Base-by-base conservation (phyloP, 2,329 filamentous ascomycete species). In the Calonectria honghensis region DNA sequence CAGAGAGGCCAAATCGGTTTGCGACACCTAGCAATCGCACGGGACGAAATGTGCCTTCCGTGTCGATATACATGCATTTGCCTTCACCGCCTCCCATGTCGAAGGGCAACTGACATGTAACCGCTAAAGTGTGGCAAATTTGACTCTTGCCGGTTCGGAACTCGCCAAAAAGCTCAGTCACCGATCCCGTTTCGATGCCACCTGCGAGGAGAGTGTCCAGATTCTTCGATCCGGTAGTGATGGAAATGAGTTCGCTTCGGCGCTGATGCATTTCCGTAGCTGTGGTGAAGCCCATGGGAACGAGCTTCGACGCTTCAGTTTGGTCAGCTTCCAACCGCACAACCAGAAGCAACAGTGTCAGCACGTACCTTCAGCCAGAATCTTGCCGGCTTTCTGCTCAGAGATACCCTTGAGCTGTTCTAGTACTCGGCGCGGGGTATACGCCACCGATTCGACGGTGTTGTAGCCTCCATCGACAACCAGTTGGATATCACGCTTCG, bases 11-110 rank as follows among this genome's bases (percentile, higher is more conserved):
- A 82, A 96, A 99, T 70, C 97, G 92, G 81, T 98, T 97, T 57
- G 97, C 97, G 6, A 98, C 97, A 11, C 96, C 94, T 5, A 99
- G 90, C 20, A 98, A 89, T 69, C 97, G 94, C 3, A 98, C 96
- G 0, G 97, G 97, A 78, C 96, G 92, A 84, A 99, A 99, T 1
- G 97, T 99, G 75, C 97, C 97, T 85, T 99, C 97, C 0, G 97
- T 99, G 81, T 99, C 97, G 78, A 99, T 99, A 82, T 99, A 99
- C 65, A 99, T 90, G 82, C 97, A 99, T 84, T 99, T 99, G 61
- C 97, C 97, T 86, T 99, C 97, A 37, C 97, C 97, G 71, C 97
- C 97, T 68, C 97, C 97, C 96, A 98, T 98, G 83, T 99, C 97
- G 83, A 99, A 98, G 1, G 97, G 97, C 54, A 99, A 86, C 85